These are phyloP conservation scores for Fusarium sp. DNA, from an alignment of 2,329 filamentous ascomycete species.

Conservation along the genomic window DNA sequence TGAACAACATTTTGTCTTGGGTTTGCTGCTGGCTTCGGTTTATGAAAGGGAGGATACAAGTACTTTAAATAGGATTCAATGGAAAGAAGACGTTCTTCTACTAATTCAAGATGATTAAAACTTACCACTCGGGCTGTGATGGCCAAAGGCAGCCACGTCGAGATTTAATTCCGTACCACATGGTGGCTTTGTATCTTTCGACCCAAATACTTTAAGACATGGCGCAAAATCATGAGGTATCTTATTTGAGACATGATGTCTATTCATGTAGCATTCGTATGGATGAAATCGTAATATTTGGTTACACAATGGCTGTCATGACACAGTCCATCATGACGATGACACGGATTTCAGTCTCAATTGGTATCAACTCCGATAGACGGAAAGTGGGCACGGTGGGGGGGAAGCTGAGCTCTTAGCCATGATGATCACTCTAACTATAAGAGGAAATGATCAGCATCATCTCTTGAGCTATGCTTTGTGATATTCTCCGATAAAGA, in stretches of 20 bases:
- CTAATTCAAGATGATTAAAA: too few relatives aligned
- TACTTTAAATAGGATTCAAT: too few relatives aligned
- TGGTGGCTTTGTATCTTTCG: not conserved
- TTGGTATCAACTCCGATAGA: not conserved
- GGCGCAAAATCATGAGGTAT: not conserved
- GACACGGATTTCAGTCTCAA: not conserved
- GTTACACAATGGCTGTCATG: not conserved
- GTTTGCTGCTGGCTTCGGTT: not conserved
- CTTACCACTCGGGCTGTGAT: not conserved
- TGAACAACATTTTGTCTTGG: not conserved
- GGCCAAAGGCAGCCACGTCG: not conserved
- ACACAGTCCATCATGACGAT: not conserved
- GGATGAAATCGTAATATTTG: not conserved
- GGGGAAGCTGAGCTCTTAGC: not conserved
- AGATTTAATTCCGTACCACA: not conserved
- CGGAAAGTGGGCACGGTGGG: constrained; percentile 4
- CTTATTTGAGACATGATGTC: too few relatives aligned
- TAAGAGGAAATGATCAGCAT: not conserved
- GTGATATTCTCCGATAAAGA: not conserved
- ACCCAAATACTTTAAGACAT: not conserved
- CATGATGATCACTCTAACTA: not conserved
- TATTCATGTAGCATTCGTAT: not conserved
- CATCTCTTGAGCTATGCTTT: not conserved
- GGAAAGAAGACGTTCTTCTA: too few relatives aligned
- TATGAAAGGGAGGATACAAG: too few relatives aligned